phyloP scores from a whole-genome alignment of 2,329 filamentous ascomycete genomes.

The Exophiala sp. region DNA sequence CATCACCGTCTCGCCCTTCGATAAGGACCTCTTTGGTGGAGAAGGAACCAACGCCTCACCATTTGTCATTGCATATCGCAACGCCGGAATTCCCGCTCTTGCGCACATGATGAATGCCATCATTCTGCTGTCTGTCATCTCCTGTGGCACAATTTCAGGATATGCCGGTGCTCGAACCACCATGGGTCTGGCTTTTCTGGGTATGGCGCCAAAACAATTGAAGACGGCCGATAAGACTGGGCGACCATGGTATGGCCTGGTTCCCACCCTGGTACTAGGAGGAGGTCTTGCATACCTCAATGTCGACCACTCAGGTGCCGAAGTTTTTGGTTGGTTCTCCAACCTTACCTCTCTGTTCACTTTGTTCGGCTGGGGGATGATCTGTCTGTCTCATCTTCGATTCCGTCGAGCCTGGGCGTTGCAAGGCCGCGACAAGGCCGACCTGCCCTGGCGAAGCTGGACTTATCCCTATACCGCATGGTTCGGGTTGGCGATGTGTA shows the following conservation, averaged over 20 bases:
- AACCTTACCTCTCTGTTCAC: slow-evolving; percentile 44
- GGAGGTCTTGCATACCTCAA: slow-evolving; percentile 47
- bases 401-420: slow-evolving; percentile 40
- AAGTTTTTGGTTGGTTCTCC: slow-evolving; percentile 46
- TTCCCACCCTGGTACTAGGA: slow-evolving; percentile 62
- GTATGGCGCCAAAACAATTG: slow-evolving; percentile 38
- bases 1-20: slow-evolving; percentile 40
- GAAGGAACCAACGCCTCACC: slow-evolving; percentile 42
- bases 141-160: slow-evolving; percentile 61
- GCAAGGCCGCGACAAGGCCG: slow-evolving; percentile 35
- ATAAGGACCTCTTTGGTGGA: slow-evolving; percentile 40
- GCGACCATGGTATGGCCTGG: slow-evolving; percentile 48
- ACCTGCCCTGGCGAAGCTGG: slow-evolving; percentile 43
- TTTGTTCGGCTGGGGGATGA: slow-evolving; percentile 42
- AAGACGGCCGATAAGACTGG: slow-evolving; percentile 23
- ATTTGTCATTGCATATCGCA: slow-evolving; percentile 63
- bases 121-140: slow-evolving; percentile 65
- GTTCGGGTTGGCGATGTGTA: slow-evolving; percentile 42
- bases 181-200: slow-evolving; percentile 43
- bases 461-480: slow-evolving; percentile 41
- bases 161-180: slow-evolving; percentile 47
- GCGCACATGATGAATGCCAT: slow-evolving; percentile 68
- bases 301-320: slow-evolving; percentile 37
- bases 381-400: slow-evolving; percentile 42
- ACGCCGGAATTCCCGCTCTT: slow-evolving; percentile 60